A percentile compares a stretch with the other conserved stretches of the same genome.
Conservation (phyloP, 2,329 filamentous ascomycete genomes). For the Neonectria faginata region DNA sequence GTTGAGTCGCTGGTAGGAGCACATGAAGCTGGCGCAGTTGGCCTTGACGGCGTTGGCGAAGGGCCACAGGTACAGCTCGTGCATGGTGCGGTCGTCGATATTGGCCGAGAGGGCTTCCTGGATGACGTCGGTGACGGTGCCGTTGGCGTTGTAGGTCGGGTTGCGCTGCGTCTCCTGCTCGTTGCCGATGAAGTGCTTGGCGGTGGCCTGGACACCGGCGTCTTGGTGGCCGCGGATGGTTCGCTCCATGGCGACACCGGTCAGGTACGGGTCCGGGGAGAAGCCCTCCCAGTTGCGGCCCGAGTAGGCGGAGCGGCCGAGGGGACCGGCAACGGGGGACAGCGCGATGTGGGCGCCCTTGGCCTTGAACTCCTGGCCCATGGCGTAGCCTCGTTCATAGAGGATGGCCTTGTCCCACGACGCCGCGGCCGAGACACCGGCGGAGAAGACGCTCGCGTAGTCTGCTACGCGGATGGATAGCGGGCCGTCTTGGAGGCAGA, state of each 20-base stretch:
- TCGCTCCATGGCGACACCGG: constrained; percentile 62
- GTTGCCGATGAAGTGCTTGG: constrained; percentile 55
- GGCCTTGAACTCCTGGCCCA: constrained; percentile 71
- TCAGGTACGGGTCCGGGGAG: constrained; percentile 75
- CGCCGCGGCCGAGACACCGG: constrained; percentile 71
- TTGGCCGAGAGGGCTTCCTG: constrained; percentile 55
- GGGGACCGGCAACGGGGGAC: constrained; percentile 55
- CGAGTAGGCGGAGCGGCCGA: constrained; percentile 56
- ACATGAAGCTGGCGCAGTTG: constrained; percentile 55
- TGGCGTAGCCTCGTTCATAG: constrained; percentile 67
- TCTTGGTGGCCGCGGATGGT: constrained; percentile 51
- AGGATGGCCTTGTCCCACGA: constrained; percentile 79
- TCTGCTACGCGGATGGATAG: constrained; percentile 50
- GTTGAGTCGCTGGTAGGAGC: constrained; percentile 60
- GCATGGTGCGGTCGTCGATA: constrained; percentile 69
- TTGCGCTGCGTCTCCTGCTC: constrained; percentile 52
- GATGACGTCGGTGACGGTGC: constrained; percentile 40
- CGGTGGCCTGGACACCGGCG: constrained; percentile 53
- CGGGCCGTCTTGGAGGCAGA: constrained; percentile 56
- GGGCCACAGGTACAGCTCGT: constrained; percentile 60
- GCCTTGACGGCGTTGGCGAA: constrained; percentile 51
- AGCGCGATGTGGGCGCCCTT: constrained; percentile 81
- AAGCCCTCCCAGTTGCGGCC: constrained; percentile 76
- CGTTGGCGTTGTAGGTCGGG: constrained; percentile 42
- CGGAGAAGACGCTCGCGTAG: constrained; percentile 59